Evolutionary conservation across 208 protist species (phyloP).

Genomic region (Porcisia deanei): DNA sequence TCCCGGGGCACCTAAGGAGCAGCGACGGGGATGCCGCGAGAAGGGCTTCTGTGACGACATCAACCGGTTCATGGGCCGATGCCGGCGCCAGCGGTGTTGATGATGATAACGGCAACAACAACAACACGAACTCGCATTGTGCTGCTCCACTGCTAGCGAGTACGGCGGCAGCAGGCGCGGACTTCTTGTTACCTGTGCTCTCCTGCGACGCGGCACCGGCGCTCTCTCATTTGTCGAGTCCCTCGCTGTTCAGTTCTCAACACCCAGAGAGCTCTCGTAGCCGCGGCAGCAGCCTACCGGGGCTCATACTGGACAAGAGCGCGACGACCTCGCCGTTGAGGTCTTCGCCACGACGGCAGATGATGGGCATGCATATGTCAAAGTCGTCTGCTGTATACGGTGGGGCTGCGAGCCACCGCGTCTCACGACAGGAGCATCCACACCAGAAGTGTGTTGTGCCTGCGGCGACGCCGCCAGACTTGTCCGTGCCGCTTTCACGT

Average conservation of each 20-base stretch:
- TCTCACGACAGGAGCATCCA: not conserved
- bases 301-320: conserved; percentile 10
- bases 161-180: not conserved
- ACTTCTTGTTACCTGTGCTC: conserved; percentile 16
- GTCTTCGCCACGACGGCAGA: not conserved
- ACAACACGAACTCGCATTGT: not conserved
- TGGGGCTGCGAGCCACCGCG: not conserved
- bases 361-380: not conserved
- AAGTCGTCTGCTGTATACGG: not conserved
- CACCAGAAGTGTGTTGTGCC: not conserved
- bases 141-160: not conserved
- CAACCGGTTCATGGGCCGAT: not conserved
- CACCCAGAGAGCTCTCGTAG: not conserved
- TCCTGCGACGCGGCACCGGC: conserved; percentile 23
- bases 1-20: not conserved
- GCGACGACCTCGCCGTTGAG: not conserved
- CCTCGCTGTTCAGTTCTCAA: not conserved
- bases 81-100: not conserved
- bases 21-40: not conserved
- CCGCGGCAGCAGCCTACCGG: conserved; percentile 4
- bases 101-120: not conserved
- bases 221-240: conserved; percentile 14
- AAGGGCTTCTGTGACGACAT: not conserved
- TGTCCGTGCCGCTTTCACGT: not conserved
- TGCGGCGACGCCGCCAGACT: not conserved